Percentiles rank a stretch among this genome's conserved stretches.
These are phyloP conservation scores for Aegilops umbellulata DNA, from an alignment of 176 grass and related monocot genomes.

Conservation along the genomic window DNA sequence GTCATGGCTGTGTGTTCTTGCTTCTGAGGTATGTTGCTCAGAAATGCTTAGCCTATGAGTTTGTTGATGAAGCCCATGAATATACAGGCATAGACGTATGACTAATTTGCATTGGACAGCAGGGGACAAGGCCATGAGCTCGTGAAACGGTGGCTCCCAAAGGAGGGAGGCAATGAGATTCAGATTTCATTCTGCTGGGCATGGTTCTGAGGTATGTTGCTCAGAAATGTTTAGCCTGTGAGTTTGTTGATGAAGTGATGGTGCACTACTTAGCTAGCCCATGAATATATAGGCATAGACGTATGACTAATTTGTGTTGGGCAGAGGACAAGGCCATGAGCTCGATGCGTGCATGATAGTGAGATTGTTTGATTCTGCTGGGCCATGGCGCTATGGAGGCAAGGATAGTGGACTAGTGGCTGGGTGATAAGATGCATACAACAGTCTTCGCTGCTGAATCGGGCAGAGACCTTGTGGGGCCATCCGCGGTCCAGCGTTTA, in stretches of 20 bases:
- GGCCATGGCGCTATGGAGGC: conserved; percentile 2
- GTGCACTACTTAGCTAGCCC: neutral
- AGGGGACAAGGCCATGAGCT: conserved; percentile 41
- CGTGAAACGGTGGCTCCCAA: neutral
- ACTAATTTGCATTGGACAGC: conserved; percentile 14
- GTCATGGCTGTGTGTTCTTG: conserved; percentile 24
- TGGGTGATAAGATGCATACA: conserved; percentile 13
- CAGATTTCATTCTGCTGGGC: no score
- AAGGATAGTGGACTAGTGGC: neutral
- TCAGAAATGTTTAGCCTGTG: conserved; percentile 18
- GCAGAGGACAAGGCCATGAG: conserved; percentile 41
- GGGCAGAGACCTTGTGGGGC: neutral
- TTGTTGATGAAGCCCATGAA: neutral
- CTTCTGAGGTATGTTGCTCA: neutral
- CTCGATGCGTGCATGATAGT: neutral
- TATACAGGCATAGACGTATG: neutral
- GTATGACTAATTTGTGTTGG: conserved; percentile 19
- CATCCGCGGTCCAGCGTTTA: neutral
- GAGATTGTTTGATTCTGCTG: neutral
- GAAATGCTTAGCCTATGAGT: conserved; percentile 18
- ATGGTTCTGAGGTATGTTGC: neutral
- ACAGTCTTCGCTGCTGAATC: conserved; percentile 1
- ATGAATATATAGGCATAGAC: neutral
- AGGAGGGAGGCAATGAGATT: no score
- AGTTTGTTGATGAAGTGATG: neutral